phyloP scores from a whole-genome alignment of 305 asterid genomes.

The Coffea humblotiana region DNA sequence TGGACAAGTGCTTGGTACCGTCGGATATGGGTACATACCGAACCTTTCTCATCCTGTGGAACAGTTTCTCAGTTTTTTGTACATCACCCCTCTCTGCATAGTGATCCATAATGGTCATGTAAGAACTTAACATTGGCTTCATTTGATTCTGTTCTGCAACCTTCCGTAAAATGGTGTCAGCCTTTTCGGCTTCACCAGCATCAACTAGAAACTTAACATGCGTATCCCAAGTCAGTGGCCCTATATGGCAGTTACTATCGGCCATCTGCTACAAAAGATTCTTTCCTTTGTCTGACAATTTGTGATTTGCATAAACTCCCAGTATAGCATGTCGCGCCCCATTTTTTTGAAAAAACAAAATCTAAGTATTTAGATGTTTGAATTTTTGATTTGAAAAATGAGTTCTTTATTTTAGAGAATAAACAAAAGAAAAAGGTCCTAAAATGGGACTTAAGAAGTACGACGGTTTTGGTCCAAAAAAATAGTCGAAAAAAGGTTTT shows the following conservation, averaged over 20 bases:
- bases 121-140: conserved; percentile 51
- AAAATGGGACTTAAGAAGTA: no score
- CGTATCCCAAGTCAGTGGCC: conserved; percentile 68
- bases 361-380: no score
- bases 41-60: conserved; percentile 46
- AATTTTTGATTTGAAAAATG: no score
- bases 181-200: conserved; percentile 73
- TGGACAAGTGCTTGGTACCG: conserved; percentile 47
- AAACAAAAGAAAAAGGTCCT: no score
- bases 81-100: conserved; percentile 67
- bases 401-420: no score
- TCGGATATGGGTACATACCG: conserved; percentile 40
- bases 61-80: conserved; percentile 70
- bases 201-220: conserved; percentile 61
- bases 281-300: conserved; percentile 64
- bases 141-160: conserved; percentile 38
- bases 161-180: conserved; percentile 51
- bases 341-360: no score
- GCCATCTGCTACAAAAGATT: conserved; percentile 76
- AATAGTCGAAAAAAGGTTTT: no score
- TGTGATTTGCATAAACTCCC: conserved; percentile 59
- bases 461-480: no score
- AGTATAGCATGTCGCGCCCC: no score
- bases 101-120: conserved; percentile 42
- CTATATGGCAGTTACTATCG: conserved; percentile 44